Percentiles rank a stretch among this genome's conserved stretches.
Evolutionary conservation across 2,329 filamentous ascomycete genomes (phyloP).

Genomic region (Tolypocladium tundrense): DNA sequence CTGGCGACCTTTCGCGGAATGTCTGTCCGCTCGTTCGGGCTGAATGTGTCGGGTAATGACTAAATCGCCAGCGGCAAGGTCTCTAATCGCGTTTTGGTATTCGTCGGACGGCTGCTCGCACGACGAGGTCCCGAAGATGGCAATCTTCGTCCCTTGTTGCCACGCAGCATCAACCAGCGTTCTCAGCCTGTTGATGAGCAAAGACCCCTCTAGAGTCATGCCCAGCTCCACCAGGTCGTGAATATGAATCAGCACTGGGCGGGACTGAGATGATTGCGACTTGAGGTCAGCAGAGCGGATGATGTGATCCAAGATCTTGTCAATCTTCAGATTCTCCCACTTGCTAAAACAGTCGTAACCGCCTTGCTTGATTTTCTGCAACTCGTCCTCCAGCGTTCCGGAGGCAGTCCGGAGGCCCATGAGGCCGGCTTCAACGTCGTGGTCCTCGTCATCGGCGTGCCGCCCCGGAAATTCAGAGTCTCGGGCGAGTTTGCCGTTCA

Average conservation of each 20-base stretch:
- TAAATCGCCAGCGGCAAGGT: constrained; percentile 30
- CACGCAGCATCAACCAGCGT: constrained; percentile 63
- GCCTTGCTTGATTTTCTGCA: constrained; percentile 30
- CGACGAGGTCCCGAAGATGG: constrained; percentile 71
- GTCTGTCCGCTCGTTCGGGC: constrained; percentile 14
- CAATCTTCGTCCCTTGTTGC: constrained; percentile 58
- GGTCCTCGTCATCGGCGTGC: constrained; percentile 22
- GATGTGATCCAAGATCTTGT: constrained; percentile 46
- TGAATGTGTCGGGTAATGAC: constrained; percentile 26
- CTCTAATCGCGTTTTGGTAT: constrained; percentile 28
- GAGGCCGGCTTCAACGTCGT: constrained; percentile 20
- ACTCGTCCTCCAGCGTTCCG: constrained; percentile 29
- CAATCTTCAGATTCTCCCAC: constrained; percentile 54
- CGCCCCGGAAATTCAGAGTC: constrained; percentile 27
- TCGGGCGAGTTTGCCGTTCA: constrained; percentile 42
- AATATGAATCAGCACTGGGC: constrained; percentile 62
- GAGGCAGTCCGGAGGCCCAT: constrained; percentile 16
- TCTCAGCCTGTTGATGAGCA: constrained; percentile 60
- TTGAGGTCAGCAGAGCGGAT: constrained; percentile 34
- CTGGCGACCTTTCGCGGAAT: not conserved
- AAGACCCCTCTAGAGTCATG: constrained; percentile 55
- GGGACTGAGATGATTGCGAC: constrained; percentile 19
- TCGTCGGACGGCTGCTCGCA: constrained; percentile 36
- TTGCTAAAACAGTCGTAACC: constrained; percentile 28
- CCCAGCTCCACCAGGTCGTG: constrained; percentile 73